Base-by-base conservation (phyloP, 164 flowering plant genomes). In the Cinnamomum chago region DNA sequence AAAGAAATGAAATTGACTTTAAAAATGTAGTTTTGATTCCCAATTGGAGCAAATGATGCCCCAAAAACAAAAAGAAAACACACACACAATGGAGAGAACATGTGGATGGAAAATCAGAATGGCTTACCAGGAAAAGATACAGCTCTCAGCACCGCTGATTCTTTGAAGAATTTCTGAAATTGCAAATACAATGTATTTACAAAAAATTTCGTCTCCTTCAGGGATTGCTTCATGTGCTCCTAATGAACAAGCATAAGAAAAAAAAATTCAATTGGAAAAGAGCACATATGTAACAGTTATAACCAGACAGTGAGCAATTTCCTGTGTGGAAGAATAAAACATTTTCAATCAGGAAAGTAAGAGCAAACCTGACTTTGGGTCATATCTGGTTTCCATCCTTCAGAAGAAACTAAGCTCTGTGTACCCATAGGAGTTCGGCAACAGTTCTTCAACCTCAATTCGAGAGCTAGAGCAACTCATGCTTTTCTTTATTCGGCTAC, bases 391-490 rank as follows among this genome's bases (percentile, higher is more conserved):
- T 58, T 72, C 30, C 33, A 27, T 47, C 62, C 30, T 50, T 86
- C 82, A 89, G 72, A 79, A 89, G 84, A 84, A 86, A 81, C 79
- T 79, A 70, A 89, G 81, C 23, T 86, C 88, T 23, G 85, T 77
- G 71, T 84, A 88, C 70, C 90, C 89, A 78, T 84, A 82, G 47
- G 90, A 67, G 30, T 83, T 73, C 9, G 95, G 97, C 79, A 93
- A 82, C 75, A 93, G 78, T 81, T 93, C 98, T 82, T 93, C 98
- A 23, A 93, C 91, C 79, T 90, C 93, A 24, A 93, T 81, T 75
- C 93, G 78, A 20, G 94, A 82, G 78, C 90, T 89, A 64, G 93
- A 80, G 72, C 79, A 88, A 71, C 88, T 85, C 83, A 76, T 84
- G 81, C 86, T 89, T 85, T 82, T 91, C 87, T 85, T 93, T 72